Base-by-base conservation (phyloP, 768 basidiomycete genomes). In the Podaxis rugospora region DNA sequence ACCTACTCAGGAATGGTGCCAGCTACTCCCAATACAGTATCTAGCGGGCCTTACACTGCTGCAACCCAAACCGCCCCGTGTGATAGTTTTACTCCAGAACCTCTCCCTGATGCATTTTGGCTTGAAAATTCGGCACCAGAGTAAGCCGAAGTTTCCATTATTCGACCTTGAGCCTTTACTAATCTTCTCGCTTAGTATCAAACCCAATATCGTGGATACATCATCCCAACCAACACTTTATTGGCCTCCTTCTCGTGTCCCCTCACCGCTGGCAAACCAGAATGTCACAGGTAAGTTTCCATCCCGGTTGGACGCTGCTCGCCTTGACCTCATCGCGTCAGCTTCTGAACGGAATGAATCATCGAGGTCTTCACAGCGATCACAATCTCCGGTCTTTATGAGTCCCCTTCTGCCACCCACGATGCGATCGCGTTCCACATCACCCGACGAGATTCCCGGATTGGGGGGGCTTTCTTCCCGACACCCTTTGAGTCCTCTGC, bases 381-480 rank as follows among this genome's bases (percentile, higher is more conserved):
- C n/a, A 6, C 39, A 27, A 1, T 39, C 59, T 14, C 59, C 59
- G 16, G 32, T 44, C 4, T 44, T 60, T 23, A 39, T 60, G 2
- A 60, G 39, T 16, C 59, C 59, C 7, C 59, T 60, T 54, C 39
- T 54, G 16, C 59, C 59, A 14, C 59, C 59, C 7, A 9, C 42
- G 13, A 44, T 16, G 16, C 16, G 28, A 16, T 53, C 51, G 14
- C 59, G 59, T 11, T 53, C 59, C 2, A 11, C 51, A 16, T 60
- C 59, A 2, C 40, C 32, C 9, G 59, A 60, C n/a, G 59, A 60
- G 16, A 60, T 60, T 21, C 59, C 59, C 4, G 59, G 59, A 25
- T 23, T 60, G 14, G 59, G 59, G 5, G 59, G 28, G n/a, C 59
- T 60, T 42, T 60, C 59, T 3, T 44, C 51, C 9, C 27, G 51